Conservation (phyloP, 257 asterid species). For the Solanum pimpinellifolium region DNA sequence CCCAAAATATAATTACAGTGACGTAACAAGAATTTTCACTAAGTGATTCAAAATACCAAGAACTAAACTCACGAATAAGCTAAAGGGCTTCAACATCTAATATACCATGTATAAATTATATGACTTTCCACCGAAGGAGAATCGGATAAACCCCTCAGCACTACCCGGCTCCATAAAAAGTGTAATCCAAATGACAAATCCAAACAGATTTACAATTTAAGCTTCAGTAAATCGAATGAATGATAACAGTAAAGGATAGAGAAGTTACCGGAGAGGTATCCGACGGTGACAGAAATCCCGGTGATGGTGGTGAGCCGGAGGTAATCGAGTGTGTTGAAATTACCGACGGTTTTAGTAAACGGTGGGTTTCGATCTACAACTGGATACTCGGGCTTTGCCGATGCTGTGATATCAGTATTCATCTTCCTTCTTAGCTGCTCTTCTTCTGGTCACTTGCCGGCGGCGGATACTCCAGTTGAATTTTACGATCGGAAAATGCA, state of each 20-base stretch:
- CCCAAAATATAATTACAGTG: not conserved
- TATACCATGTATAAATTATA: not conserved
- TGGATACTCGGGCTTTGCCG: slow-evolving; percentile 78
- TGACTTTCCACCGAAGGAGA: not conserved
- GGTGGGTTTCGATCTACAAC: slow-evolving; percentile 93
- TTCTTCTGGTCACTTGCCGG: not conserved
- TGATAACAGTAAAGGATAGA: not conserved
- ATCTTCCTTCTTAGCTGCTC: not conserved
- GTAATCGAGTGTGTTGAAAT: slow-evolving; percentile 84
- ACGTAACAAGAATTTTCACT: not conserved
- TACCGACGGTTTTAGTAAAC: slow-evolving; percentile 69
- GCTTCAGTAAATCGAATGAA: not conserved
- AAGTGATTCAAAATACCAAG: not conserved
- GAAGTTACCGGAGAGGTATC: slow-evolving; percentile 72
- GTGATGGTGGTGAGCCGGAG: slow-evolving; percentile 80
- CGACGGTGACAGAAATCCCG: slow-evolving; percentile 88
- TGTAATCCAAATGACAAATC: not conserved
- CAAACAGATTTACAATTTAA: not conserved
- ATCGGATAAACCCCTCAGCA: not conserved
- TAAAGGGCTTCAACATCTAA: not conserved
- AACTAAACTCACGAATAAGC: not conserved
- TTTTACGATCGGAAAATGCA: not conserved
- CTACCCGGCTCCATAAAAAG: not conserved
- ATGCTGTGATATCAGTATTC: slow-evolving; percentile 41
- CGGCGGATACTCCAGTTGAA: not conserved